Percentiles rank a stretch among this genome's conserved stretches.
phyloP scores from a whole-genome alignment of 169 alveolate species.

The Plasmodium coatneyi region DNA sequence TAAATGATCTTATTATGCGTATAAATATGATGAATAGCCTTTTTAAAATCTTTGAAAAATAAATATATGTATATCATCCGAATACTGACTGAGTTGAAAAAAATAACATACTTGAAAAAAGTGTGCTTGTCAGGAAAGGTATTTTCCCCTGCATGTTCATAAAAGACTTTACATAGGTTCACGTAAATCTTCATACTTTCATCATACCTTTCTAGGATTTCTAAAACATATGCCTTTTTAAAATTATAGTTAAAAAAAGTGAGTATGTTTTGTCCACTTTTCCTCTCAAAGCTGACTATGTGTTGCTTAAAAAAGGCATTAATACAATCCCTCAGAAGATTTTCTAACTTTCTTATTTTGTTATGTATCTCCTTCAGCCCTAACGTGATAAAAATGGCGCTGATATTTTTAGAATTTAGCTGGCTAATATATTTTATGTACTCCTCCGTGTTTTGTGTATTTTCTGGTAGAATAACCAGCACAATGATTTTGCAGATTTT shows the following conservation, averaged over 20 bases:
- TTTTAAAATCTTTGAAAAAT: constrained; percentile 56
- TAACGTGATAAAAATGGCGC: constrained; percentile 62
- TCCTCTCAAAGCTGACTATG: constrained; percentile 56
- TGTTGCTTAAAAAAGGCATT: constrained; percentile 64
- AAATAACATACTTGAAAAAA: constrained; percentile 63
- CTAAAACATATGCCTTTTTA: constrained; percentile 69
- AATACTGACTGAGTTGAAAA: constrained; percentile 58
- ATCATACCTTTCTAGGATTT: constrained; percentile 68
- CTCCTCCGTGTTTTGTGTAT: constrained; percentile 49
- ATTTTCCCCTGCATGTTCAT: constrained; percentile 44
- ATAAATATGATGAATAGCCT: constrained; percentile 54
- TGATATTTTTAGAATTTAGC: constrained; percentile 57
- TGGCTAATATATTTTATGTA: constrained; percentile 49
- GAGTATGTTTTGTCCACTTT: constrained; percentile 29
- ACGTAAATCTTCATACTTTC: constrained; percentile 74
- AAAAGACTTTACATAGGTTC: constrained; percentile 62
- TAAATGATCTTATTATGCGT: constrained; percentile 62
- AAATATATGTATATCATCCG: constrained; percentile 71
- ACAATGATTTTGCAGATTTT: constrained; percentile 56
- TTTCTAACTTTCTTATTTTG: constrained; percentile 66
- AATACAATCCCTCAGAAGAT: constrained; percentile 63
- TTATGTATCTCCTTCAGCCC: constrained; percentile 68
- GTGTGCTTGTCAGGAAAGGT: constrained; percentile 16
- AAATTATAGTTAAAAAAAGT: constrained; percentile 61
- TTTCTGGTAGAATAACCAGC: constrained; percentile 60